Evolutionary conservation across 768 basidiomycete species (phyloP), one percentile per base, ranked within the genome.

Genomic region (Termitomyces sp.): DNA sequence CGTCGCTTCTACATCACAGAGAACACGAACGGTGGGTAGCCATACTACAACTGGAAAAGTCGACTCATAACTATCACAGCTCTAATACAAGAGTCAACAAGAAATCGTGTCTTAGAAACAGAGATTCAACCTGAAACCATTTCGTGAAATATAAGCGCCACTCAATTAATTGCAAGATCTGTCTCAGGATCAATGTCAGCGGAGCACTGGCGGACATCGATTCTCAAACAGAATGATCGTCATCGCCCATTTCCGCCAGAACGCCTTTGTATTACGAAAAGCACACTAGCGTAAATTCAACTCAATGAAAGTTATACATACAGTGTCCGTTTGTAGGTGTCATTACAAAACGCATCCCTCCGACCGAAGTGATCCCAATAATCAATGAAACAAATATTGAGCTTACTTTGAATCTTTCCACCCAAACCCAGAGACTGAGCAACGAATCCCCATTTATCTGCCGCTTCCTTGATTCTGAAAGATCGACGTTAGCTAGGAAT

Each of bases 1-100:
- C 85, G 93, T 6, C 81, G 88, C 33, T 94, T 95, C 73, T 96
- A 94, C 73, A 81, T 98, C 66, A 94, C 92, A 0, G 94, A 97
- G 68, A 98, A 99, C 69, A 77, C 78, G 7, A 93, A 95, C 65
- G 96, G 96, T 94, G 59, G 42, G n/a, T n/a, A n/a, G n/a, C n/a
- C n/a, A n/a, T n/a, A n/a, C n/a, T n/a, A n/a, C n/a, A n/a, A n/a
- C n/a, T n/a, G n/a, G n/a, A n/a, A n/a, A n/a, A n/a, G n/a, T n/a
- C n/a, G n/a, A 10, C 34, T 55, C 44, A 62, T n/a, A 34, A 45
- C 28, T 53, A 24, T 50, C 59, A 48, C 62, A 98, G 96, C 96
- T 2, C 96, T 96, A 2, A 76, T 83, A 24, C 96, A 95, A n/a
- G 88, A 85, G 68, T 89, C 87, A 33, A 98, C 98, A 68, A 76